Evolutionary conservation across 805 yeast species (phyloP), one percentile per base, ranked within the genome.

Genomic region (Wilhelminamyces savonicus): DNA sequence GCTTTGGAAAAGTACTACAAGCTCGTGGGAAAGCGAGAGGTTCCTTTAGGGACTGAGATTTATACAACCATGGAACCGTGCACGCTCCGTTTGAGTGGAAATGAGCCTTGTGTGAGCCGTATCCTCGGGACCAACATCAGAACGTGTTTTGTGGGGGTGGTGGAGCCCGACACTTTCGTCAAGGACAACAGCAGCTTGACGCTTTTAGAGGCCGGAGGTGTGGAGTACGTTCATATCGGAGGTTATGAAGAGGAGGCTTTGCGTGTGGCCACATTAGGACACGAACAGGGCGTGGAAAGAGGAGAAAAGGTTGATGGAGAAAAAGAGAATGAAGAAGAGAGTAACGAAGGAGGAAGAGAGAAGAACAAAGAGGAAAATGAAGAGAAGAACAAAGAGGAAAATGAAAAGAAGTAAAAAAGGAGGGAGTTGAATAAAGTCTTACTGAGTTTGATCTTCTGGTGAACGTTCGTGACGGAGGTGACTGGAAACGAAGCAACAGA

Each of bases 21-120:
- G 5, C 43, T 55, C 22, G 51, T 56, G 2, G 62, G 62, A 8
- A 31, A 35, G 44, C 26, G 40, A 3, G 59, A 57, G 3, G 63
- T 86, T 3, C 96, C 96, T 1, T 49, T 44, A 7, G 95, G 95
- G 0, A 75, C 92, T 0, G 84, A 82, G 22, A 54, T 92, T 9
- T 92, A 84, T 54, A 90, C 97, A 0, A 86, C 97, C 0, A 92
- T 92, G 97, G 98, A 92, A 50, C 98, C 98, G 1, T 92, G 98
- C 51, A 78, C 94, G 5, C 71, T 74, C 33, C 67, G 98, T 31
- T 61, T 90, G 20, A 86, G 96, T 49, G 97, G 97, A 0, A 88
- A 90, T 42, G 46, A 67, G 29, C 95, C 98, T 0, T 92, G 98
- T 56, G 78, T 76, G 3, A 87, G 87, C 37, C 68, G 97, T 17